Base-by-base conservation (phyloP, 257 asterid species). In the Apocynum venetum region DNA sequence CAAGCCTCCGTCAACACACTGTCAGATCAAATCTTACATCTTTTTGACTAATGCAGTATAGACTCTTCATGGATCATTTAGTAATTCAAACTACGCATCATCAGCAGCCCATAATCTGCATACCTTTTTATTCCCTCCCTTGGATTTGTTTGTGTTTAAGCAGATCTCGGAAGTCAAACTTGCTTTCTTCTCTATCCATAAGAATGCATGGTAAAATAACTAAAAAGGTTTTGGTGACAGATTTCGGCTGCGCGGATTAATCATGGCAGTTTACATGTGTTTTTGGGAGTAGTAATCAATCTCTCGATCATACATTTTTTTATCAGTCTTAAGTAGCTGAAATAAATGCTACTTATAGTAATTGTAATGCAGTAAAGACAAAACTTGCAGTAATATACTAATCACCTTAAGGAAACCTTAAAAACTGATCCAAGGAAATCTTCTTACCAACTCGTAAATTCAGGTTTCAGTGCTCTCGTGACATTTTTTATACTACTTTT, bases 1-100 rank as follows among this genome's bases (percentile, higher is more conserved):
- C 67, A 25, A 25, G 66, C 63, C 82, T 25, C 41, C 64, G 48
- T 47, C 74, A 41, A 17, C 4, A 4, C 40, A 61, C 84, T 63
- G 79, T 56, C 73, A 47, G 79, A 77, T 55, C 60, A 46, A 73
- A 49, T 56, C 74, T 43, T 55, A 63, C 44, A 19, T 12, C 52
- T 6, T 67, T 82, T 81, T 60, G 69, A 77, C 80, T 68, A 53
- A 15, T 53, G 36, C 31, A 35, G 40, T 2, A 1, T 20, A 9
- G 20, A 17, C 48, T 48, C 13, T 49, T 76, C 17, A 65, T 47
- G 25, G 17, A 66, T 63, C 63, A 49, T 48, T 15, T 59, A 64
- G 79, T 49, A 73, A 48, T 52, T 25, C 46, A 1, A 25, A 35
- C 19, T 35, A 6, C 31, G 49, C 52, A 43, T 41, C n/a, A 67